Percentiles rank a stretch among this genome's conserved stretches.
Evolutionary conservation across 768 basidiomycete genomes (phyloP).

Genomic region (Gloeophyllum trabeum): DNA sequence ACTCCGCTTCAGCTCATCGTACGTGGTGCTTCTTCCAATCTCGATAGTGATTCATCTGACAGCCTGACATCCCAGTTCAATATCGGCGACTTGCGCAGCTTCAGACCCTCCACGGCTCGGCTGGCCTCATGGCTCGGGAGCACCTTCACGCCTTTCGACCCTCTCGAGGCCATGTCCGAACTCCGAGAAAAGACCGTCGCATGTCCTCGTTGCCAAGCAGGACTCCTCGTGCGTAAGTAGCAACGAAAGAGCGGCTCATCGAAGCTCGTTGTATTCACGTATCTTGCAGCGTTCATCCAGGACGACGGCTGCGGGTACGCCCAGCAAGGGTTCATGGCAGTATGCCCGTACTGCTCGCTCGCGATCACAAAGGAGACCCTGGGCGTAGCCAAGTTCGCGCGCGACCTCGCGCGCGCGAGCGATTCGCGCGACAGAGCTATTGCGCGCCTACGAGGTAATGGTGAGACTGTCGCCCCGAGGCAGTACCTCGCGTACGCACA

Average conservation of each 20-base stretch:
- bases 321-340: conserved; percentile 25
- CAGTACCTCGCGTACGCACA: conserved; percentile 26
- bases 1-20: conserved; percentile 5
- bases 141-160: conserved; percentile 19
- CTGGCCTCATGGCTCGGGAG: conserved; percentile 9
- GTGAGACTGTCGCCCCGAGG: too few species aligned
- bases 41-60: too few species aligned
- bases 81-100: conserved; percentile 10
- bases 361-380: conserved; percentile 30
- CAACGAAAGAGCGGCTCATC: neutral
- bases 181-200: conserved; percentile 15
- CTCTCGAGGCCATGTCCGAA: conserved; percentile 19
- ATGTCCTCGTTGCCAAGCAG: conserved; percentile 24
- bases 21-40: neutral
- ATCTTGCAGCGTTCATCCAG: conserved; percentile 26
- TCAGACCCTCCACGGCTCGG: conserved; percentile 7
- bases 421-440: conserved; percentile 10
- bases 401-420: conserved; percentile 21
- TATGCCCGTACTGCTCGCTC: conserved; percentile 27
- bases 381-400: conserved; percentile 29
- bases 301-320: conserved; percentile 33
- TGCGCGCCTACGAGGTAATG: too few species aligned
- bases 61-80: neutral
- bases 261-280: conserved; percentile 4
- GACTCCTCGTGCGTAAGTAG: conserved; percentile 19